phyloP scores from a whole-genome alignment of 768 basidiomycete genomes.

The Gelatoporia subvermispora region DNA sequence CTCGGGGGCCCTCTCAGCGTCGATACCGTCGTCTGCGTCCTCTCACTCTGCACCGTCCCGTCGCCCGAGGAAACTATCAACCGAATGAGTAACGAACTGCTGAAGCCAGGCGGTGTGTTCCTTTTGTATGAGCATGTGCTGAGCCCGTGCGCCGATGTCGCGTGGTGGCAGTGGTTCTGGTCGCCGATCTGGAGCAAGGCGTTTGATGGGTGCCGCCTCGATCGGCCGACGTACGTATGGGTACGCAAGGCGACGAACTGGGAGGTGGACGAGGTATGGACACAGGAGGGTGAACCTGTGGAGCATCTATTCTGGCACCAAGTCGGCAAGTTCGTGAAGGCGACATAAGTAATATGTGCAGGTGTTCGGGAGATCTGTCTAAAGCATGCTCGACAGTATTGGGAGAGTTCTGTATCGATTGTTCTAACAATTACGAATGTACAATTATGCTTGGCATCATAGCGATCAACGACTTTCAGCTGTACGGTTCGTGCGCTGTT shows the following conservation, averaged over 20 bases:
- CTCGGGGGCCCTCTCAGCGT: conserved; percentile 35
- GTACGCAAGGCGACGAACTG: conserved; percentile 43
- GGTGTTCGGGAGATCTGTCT: no score
- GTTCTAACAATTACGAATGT: no score
- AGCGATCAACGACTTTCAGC: no score
- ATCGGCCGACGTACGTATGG: conserved; percentile 49
- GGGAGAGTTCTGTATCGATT: no score
- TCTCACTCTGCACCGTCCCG: conserved; percentile 65
- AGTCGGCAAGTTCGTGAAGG: conserved; percentile 53
- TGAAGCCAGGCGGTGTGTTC: conserved; percentile 61
- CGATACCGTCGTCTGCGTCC: conserved; percentile 60
- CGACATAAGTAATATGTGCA: neutral
- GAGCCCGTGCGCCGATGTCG: conserved; percentile 46
- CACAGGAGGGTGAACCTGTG: conserved; percentile 46
- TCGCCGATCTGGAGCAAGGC: conserved; percentile 57
- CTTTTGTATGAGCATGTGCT: conserved; percentile 71
- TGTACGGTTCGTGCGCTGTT: no score
- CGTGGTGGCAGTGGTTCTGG: conserved; percentile 74
- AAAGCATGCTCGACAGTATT: no score
- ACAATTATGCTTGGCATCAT: no score
- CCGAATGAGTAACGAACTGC: conserved; percentile 42
- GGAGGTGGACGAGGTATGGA: conserved; percentile 42
- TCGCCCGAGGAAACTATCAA: conserved; percentile 44
- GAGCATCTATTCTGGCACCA: conserved; percentile 61
- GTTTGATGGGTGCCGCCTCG: conserved; percentile 63